Base-by-base conservation (phyloP, 1,284 basidiomycete species). In the Cutaneotrichosporon mucoides region DNA sequence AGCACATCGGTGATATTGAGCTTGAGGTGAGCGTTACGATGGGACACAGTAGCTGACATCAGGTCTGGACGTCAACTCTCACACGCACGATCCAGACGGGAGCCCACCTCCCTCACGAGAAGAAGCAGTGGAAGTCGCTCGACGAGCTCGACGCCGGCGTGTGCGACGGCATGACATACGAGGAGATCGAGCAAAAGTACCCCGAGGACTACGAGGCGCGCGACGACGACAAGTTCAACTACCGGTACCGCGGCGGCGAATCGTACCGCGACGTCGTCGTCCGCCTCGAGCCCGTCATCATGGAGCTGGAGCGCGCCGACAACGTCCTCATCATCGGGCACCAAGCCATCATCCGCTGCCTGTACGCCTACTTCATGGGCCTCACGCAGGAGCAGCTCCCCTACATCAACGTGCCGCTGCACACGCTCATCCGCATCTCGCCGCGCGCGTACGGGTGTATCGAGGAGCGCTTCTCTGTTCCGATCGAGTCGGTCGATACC, bases 211-310 rank as follows among this genome's bases (percentile, higher is more conserved):
- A 95, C 74, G 94, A 92, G n/a, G 92, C 92, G 72, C 86, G 96
- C 34, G 96, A 99, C 72, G 93, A 99, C 57, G 96, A 99, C 81
- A 99, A 99, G 79, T 99, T 97, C 80, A 99, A 99, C 80, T 99
- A 99, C 76, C 86, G 96, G 33, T 98, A 98, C 79, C 83, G 91
- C 77, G 87, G 86, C 15, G 95, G 96, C 55, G 96, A 97, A 76
- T 94, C 92, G 5, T 97, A 97, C 76, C 85, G 93, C 33, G 93
- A 97, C 73, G 91, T 94, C 8, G 92, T 98, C n/a, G 86, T 93
- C 6, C 86, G 95, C 36, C 82, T 99, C 34, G 96, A 99, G 75
- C 96, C 96, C 11, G 90, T 98, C 55, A 98, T 99, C 69, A 98
- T 99, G 91, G 96, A 99, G 78, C 84, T 99, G n/a, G 96, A 99